Conservation (phyloP, 225 moss, liverwort and hornwort genomes). For the Climacium dendroides region DNA sequence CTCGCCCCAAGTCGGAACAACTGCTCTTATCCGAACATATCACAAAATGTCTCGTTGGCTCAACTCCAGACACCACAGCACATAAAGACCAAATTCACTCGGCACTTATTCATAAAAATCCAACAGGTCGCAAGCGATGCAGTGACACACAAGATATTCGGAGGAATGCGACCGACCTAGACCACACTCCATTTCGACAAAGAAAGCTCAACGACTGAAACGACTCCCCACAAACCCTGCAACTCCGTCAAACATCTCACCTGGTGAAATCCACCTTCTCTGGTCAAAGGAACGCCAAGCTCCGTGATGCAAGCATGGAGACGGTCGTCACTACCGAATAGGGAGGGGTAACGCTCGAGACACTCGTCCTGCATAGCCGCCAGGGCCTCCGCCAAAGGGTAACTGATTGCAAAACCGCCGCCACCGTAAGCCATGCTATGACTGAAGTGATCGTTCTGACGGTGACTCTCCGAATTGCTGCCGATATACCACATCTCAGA, state of each 20-base stretch:
- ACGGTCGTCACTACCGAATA: slow-evolving; percentile 89
- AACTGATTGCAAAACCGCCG: slow-evolving; percentile 93
- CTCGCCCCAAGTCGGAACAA: not conserved
- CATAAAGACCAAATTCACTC: not conserved
- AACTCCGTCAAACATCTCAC: not conserved
- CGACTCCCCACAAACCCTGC: rapidly evolving
- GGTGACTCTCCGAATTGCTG: slow-evolving; percentile 78
- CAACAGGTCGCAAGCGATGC: not conserved
- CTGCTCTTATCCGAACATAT: not conserved
- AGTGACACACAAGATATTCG: not conserved
- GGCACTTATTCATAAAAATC: not conserved
- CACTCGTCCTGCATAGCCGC: slow-evolving; percentile 74
- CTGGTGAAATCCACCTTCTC: slow-evolving; percentile 86
- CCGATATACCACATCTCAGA: slow-evolving; percentile 92
- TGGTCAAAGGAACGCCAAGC: slow-evolving; percentile 78
- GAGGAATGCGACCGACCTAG: not conserved
- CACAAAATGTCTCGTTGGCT: too few relatives aligned
- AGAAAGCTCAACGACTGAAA: not conserved
- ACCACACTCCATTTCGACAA: not conserved
- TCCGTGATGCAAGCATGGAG: slow-evolving; percentile 85
- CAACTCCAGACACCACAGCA: not conserved
- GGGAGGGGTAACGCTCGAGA: slow-evolving; percentile 65
- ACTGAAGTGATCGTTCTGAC: slow-evolving; percentile 72
- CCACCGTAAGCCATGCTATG: slow-evolving; percentile 85
- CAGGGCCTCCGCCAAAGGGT: slow-evolving; percentile 61